A percentile compares a stretch with the other conserved stretches of the same genome.
Evolutionary conservation across 768 basidiomycete genomes (phyloP).

Genomic region (Phylloporus scabripes): DNA sequence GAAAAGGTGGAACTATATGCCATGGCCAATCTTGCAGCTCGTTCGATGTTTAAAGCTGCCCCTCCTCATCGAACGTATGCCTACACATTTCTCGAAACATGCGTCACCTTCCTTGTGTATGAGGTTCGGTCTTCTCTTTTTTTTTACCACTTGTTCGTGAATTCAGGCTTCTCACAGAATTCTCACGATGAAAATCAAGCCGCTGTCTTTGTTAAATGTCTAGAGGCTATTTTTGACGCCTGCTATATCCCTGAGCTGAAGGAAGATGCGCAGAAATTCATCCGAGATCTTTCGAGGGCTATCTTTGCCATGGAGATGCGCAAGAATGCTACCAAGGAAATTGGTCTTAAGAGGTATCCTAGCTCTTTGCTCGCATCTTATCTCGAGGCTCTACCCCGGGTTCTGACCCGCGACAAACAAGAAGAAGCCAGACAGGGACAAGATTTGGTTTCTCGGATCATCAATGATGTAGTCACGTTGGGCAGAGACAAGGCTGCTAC

Average conservation of each 20-base stretch:
- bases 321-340: constrained; percentile 50
- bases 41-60: constrained; percentile 49
- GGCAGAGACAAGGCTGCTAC: constrained; percentile 42
- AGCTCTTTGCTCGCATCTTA: constrained; percentile 60
- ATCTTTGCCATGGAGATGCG: constrained; percentile 74
- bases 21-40: constrained; percentile 58
- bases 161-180: constrained; percentile 43
- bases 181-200: constrained; percentile 68
- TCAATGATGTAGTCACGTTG: constrained; percentile 62
- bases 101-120: constrained; percentile 62
- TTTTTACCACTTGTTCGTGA: not conserved
- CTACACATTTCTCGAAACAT: constrained; percentile 66
- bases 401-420: constrained; percentile 59
- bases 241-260: constrained; percentile 63
- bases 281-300: constrained; percentile 62
- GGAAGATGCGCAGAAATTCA: constrained; percentile 61
- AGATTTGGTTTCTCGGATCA: constrained; percentile 53
- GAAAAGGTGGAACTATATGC: constrained; percentile 65
- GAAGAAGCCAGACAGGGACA: constrained; percentile 59
- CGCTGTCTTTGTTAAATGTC: constrained; percentile 58
- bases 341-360: constrained; percentile 46
- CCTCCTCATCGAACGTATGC: constrained; percentile 45
- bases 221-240: constrained; percentile 78
- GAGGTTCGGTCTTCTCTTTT: constrained; percentile 48
- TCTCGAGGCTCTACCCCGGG: constrained; percentile 77